Evolutionary conservation across 2,329 filamentous ascomycete genomes (phyloP), one percentile per base, ranked within the genome.

Genomic region (Aspergillus calidoustus): DNA sequence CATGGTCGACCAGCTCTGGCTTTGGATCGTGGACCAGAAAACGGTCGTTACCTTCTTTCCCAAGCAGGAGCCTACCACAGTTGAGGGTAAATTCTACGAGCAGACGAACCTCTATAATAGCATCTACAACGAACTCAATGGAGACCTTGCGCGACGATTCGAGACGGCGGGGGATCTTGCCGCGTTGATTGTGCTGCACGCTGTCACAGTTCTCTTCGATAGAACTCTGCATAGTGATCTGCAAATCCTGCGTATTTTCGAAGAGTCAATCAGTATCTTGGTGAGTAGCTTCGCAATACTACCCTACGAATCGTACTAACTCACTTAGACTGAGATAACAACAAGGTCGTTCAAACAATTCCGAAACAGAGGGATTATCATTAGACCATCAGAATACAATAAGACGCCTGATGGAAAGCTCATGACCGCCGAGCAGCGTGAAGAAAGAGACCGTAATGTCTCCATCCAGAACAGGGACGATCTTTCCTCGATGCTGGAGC

Each of bases 1-100:
- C n/a, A 89, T 89, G 85, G 84, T 89, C 0, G 87, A 89, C 61
- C 87, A 89, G 67, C 72, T 89, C 1, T 89, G 87, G 87, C 71
- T 89, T 0, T 80, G 76, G 77, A 74, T 80, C 44, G 67, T 78
- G 8, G 75, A 79, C 53, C 57, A 69, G 19, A 74, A 72, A 57
- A 76, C 73, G 8, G 66, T 75, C 23, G 65, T 76, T 3, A 75
- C 73, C 3, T 74, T 75, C 53, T 76, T 75, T 41, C 73, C 73
- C 0, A 71, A 72, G 28, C 72, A 74, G 41, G 73, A 77, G 49
- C 73, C 75, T 15, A 72, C 72, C 7, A 72, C 71, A 5, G 71
- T 71, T 6, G 70, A 76, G 60, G 73, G 70, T 8, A 74, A 73
- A 55, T 56, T 76, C n/a, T 70, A 74, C 54, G 71, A 74, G 51